Evolutionary conservation across 176 grass and related monocot genomes (phyloP).

Genomic region (Echinochloa phyllopogon): DNA sequence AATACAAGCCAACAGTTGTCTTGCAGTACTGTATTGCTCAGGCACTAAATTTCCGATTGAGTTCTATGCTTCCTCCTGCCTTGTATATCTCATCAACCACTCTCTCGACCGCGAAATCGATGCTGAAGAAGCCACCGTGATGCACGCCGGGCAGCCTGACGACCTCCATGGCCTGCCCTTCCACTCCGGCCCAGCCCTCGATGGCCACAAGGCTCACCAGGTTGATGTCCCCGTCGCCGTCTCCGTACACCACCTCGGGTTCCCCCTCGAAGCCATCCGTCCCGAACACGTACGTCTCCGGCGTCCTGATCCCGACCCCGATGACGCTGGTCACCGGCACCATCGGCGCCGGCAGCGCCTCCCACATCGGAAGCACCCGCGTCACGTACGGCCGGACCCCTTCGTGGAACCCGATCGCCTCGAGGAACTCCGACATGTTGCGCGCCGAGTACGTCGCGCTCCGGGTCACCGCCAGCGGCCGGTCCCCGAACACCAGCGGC

Average conservation of each 20-base stretch:
- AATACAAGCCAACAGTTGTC: neutral
- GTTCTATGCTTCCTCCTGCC: neutral
- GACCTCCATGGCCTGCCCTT: slow-evolving; percentile 49
- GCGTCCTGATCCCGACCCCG: slow-evolving; percentile 57
- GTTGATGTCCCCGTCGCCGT: slow-evolving; percentile 74
- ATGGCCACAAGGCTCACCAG: slow-evolving; percentile 55
- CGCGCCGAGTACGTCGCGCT: slow-evolving; percentile 50
- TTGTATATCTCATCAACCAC: slow-evolving; percentile 35
- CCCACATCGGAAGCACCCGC: slow-evolving; percentile 57
- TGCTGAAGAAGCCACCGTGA: slow-evolving; percentile 47
- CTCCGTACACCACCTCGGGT: slow-evolving; percentile 60
- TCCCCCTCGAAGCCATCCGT: slow-evolving; percentile 43
- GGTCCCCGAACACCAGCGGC: slow-evolving; percentile 55
- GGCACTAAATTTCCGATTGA: neutral
- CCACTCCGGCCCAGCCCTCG: slow-evolving; percentile 46
- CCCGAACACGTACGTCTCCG: slow-evolving; percentile 52
- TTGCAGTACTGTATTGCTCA: neutral
- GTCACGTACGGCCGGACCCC: slow-evolving; percentile 60
- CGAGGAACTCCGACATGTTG: slow-evolving; percentile 48
- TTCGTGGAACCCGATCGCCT: slow-evolving; percentile 64
- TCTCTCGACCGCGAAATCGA: slow-evolving; percentile 3
- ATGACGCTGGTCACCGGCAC: slow-evolving; percentile 71
- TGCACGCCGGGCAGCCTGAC: slow-evolving; percentile 55
- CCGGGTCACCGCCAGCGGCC: slow-evolving; percentile 44
- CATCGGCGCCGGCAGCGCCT: slow-evolving; percentile 36